Evolutionary conservation across 257 asterid genomes (phyloP), one percentile per base, ranked within the genome.

Genomic region (Plantago elongata): DNA sequence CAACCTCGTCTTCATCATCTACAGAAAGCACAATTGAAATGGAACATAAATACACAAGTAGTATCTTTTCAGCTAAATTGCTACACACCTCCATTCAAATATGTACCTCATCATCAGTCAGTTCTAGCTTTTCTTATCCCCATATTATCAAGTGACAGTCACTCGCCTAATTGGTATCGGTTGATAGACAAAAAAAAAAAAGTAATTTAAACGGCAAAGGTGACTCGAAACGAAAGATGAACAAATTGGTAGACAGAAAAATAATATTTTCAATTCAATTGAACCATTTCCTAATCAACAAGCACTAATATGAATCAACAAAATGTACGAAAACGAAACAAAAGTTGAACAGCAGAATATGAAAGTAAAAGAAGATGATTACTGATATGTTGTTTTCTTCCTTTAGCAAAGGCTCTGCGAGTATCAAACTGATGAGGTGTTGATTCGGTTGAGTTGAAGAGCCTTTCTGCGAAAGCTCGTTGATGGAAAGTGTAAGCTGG

Each of bases 341-440:
- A 22, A 22, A 22, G 2, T 6, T 3, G 6, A 46, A 49, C 0
- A 5, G n/a, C 13, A 47, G 14, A 6, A 12, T 5, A 34, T 29
- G 14, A 14, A 46, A 40, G 7, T 51, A 9, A 62, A 45, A 54
- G 18, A 54, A 55, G 58, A 60, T 67, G 7, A 74, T 29, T 77
- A 78, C 90, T 70, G 29, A 67, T 62, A 69, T 69, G 83, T 57
- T 74, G 95, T 57, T 78, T 85, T 66, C 88, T 80, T 77, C 83
- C 90, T 82, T 82, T 90, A 54, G 94, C 85, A 70, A 83, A 90
- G 49, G 89, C 77, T 72, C 96, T 79, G 62, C 77, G 80, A 54
- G 54, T 51, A 63, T 65, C 69, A 13, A 74, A 70, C 12, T 55
- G 76, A 34, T 63, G 55, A 56, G 61, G 71, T 45, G 14, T 61